Percentiles rank a stretch among this genome's conserved stretches.
Evolutionary conservation across 2,329 filamentous ascomycete genomes (phyloP).

Genomic region (Aspergillus piperis): DNA sequence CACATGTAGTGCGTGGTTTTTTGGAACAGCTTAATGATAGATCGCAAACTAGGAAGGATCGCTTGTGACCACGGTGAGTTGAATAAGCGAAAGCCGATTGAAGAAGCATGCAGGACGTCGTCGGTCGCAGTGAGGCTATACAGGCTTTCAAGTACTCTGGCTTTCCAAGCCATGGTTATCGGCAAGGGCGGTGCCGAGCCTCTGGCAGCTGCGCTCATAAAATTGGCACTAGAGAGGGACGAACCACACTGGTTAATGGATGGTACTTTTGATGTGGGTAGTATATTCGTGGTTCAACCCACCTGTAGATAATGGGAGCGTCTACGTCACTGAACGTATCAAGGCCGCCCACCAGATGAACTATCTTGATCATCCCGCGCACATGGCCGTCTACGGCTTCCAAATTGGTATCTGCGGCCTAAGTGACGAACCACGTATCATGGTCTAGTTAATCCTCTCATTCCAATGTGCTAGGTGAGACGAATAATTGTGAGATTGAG

Average conservation of each 20-base stretch:
- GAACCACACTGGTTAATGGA: not conserved
- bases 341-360: not conserved
- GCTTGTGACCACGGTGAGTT: not conserved
- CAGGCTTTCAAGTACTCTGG: not conserved
- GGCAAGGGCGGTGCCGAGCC: not conserved
- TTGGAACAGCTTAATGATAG: not conserved
- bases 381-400: not conserved
- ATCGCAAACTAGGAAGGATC: not conserved
- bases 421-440: not conserved
- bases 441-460: not conserved
- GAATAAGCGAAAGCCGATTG: not conserved
- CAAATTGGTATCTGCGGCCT: not conserved
- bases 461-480: too few relatives aligned
- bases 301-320: not conserved
- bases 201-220: not conserved
- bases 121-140: not conserved
- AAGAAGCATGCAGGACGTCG: too few relatives aligned
- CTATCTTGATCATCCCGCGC: not conserved
- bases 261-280: not conserved
- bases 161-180: not conserved
- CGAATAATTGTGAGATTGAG: too few relatives aligned
- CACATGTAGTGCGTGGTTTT: not conserved
- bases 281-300: not conserved
- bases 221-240: not conserved
- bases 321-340: not conserved